phyloP scores from a whole-genome alignment of 257 asterid species.

The Fraxinus excelsior region DNA sequence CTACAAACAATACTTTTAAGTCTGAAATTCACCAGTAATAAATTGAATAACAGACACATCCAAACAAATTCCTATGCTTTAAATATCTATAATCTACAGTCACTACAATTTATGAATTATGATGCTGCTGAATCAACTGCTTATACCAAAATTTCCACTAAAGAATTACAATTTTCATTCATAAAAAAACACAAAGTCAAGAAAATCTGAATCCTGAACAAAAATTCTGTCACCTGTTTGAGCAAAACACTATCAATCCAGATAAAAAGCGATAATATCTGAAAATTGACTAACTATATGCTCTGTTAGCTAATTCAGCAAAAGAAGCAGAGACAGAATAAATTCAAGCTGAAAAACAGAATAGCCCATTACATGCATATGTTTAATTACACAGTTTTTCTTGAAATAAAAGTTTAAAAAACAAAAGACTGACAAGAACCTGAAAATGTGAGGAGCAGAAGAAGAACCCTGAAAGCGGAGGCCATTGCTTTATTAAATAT shows the following conservation, averaged over 20 bases:
- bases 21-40: background rate
- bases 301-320: background rate
- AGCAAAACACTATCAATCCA: background rate
- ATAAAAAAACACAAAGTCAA: slow-evolving; percentile 7
- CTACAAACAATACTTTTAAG: background rate
- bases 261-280: slow-evolving; percentile 8
- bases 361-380: slow-evolving; percentile 26
- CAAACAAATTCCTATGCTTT: background rate
- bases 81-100: slow-evolving; percentile 14
- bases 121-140: slow-evolving; percentile 16
- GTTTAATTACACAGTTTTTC: background rate
- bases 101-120: slow-evolving; percentile 5
- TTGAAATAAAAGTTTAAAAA: slow-evolving; percentile 11
- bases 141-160: slow-evolving; percentile 9
- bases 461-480: slow-evolving; percentile 55
- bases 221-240: background rate
- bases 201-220: slow-evolving; percentile 8
- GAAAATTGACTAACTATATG: slow-evolving; percentile 1
- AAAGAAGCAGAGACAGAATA: background rate
- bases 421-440: slow-evolving; percentile 42
- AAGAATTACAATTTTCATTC: slow-evolving; percentile 6
- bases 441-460: slow-evolving; percentile 54
- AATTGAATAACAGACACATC: background rate
- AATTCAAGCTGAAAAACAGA: slow-evolving; percentile 15
- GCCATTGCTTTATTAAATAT: slow-evolving; percentile 62